Evolutionary conservation across 345 rosid species (phyloP), one percentile per base, ranked within the genome.

Genomic region (Capsella bursapastoris): DNA sequence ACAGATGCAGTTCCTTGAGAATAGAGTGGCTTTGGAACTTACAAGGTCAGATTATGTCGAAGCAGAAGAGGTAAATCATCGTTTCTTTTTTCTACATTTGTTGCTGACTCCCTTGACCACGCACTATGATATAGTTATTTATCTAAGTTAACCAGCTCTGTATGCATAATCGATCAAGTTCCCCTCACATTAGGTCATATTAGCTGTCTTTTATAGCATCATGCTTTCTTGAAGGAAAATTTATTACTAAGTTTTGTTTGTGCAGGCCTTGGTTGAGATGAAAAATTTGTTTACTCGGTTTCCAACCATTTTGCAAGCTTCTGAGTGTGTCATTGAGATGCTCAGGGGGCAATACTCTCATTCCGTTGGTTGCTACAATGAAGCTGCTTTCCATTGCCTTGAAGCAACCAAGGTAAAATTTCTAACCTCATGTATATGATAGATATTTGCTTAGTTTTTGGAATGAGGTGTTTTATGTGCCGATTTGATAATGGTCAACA

Each of bases 271-370:
- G 79, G 83, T 86, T 77, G 92, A 89, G 65, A 95, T 95, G 98
- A 95, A 82, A 82, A 88, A 78, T 61, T 90, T 87, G 92, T 90
- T 87, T 58, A 29, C 77, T 63, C 92, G 99, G 61, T 95, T 95
- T 81, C 99, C 99, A 27, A 95, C 94, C 60, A 89, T 95, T 70
- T 82, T 95, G 78, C 99, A 89, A 81, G 94, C 91, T 32, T 90
- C 86, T 70, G 99, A 92, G 89, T 83, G 94, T 76, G 75, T 86
- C 49, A 89, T 95, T 78, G 93, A 95, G 89, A 88, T 92, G 99
- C 98, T 95, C 12, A 90, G 98, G 68, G 99, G 98, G 58, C 99
- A 95, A 73, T 95, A 92, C 77, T 90, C 97, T 62, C 99, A 95
- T 80, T 86, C 92, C 73, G 94, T 92, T 83, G 96, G 97, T 73